Evolutionary conservation across 192 early-diverging fungal genomes (phyloP).

Genomic region (Oehlia diaphana): DNA sequence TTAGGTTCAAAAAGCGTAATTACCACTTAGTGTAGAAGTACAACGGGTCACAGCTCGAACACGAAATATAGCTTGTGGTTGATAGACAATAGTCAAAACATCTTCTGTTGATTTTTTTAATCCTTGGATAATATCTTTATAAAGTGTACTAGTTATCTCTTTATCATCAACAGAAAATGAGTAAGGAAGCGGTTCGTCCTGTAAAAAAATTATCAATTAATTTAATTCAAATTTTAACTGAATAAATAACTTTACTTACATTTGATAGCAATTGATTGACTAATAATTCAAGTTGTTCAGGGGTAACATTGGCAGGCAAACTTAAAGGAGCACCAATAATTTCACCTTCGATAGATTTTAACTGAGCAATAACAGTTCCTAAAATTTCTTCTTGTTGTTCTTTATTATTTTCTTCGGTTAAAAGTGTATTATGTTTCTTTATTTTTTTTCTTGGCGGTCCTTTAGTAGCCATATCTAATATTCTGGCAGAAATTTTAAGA

Average conservation of each 20-base stretch:
- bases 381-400: constrained; percentile 21
- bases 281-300: constrained; percentile 82
- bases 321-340: constrained; percentile 84
- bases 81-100: constrained; percentile 86
- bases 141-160: constrained; percentile 76
- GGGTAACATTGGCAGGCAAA: constrained; percentile 79
- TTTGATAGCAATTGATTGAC: constrained; percentile 88
- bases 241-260: constrained; percentile 42
- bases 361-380: constrained; percentile 72
- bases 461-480: constrained; percentile 8
- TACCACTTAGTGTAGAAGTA: constrained; percentile 79
- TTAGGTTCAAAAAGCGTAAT: background rate
- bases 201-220: constrained; percentile 36
- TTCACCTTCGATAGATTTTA: constrained; percentile 77
- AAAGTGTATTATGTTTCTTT: constrained; percentile 31
- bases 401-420: constrained; percentile 26
- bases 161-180: constrained; percentile 86
- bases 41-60: constrained; percentile 94
- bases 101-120: constrained; percentile 85
- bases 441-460: constrained; percentile 26
- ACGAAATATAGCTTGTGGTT: constrained; percentile 94
- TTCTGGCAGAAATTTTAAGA: background rate
- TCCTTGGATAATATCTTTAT: constrained; percentile 77
- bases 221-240: background rate
- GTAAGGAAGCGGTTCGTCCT: constrained; percentile 90